Base-by-base conservation (phyloP, 2,329 filamentous ascomycete species). In the Stagonosporopsis tanaceti region DNA sequence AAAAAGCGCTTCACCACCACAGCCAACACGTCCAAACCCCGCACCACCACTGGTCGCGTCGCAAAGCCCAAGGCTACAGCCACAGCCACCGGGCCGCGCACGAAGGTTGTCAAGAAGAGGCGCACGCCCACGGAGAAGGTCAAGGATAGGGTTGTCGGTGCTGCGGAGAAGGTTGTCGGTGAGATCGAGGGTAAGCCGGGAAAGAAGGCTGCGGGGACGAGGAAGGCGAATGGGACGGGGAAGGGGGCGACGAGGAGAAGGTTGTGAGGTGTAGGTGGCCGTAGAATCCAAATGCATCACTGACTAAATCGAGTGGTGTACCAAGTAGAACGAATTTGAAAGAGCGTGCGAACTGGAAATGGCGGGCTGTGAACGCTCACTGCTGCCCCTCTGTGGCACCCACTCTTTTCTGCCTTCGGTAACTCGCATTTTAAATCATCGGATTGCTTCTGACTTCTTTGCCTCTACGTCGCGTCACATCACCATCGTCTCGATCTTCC, bases 1-100 rank as follows among this genome's bases (percentile, higher is more conserved):
- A 74, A 74, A 63, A 70, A 70, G 39, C 68, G 73, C 47, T 66
- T 74, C 42, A 76, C 76, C 69, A 73, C 74, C 69, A 79, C 77
- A 66, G 74, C 78, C 48, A 70, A 70, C 55, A 69, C 67, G 9
- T 64, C 58, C 14, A 72, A 73, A 62, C 69, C 69, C 15, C 66
- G 70, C 34, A 65, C 74, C 28, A 63, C 66, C 28, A 60, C 60
- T 8, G 73, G 65, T 2, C 64, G 69, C 40, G 69, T 72, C 4
- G 59, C 63, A 32, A 73, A 73, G 65, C 61, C 64, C 17, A 67
- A 64, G 34, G 37, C 61, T 6, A 53, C 61, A 2, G 57, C 59
- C 6, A 53, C 58, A 8, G 57, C 60, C 14, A 55, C 53, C 0
- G 57, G 56, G 2, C 47, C 67, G 8, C 64, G 60, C 30, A 60